Evolutionary conservation across 345 rosid genomes (phyloP), one percentile per base, ranked within the genome.

Genomic region (Eucalyptus erythrocorys): DNA sequence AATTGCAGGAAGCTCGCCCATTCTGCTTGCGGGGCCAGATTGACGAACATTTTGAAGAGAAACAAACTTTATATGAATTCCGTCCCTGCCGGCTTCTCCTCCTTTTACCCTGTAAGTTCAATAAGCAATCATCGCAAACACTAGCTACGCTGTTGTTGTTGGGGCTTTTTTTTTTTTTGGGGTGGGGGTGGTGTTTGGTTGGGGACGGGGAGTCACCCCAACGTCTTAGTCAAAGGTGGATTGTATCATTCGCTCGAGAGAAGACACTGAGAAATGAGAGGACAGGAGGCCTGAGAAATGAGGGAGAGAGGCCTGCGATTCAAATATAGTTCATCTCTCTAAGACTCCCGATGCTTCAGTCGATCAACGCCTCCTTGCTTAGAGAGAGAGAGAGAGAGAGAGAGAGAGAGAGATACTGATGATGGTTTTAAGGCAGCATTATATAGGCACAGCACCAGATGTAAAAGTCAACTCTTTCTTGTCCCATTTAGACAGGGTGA

Each of bases 301-400:
- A 90, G 91, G 91, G 91, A 90, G 91, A 92, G 93, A 92, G n/a
- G n/a, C n/a, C n/a, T n/a, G n/a, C n/a, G n/a, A 89, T 91, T 91
- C 88, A 91, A 82, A 32, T 87, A 90, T 80, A 88, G 88, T 32
- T 30, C 8, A 55, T 48, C 10, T 19, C 40, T 85, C 87, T 85
- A 85, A 21, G 19, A 21, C 59, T 49, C 61, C 6, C 34, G 80
- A 68, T 34, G 80, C 43, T 68, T 68, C 80, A 34, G 43, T 34
- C 43, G 43, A 68, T 68, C 24, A 68, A 16, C 80, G 26, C 43
- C 80, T 34, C 40, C 80, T 68, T 68, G 80, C 43, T 34, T 9
- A 68, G 34, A 59, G 15, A 27, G 32, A 59, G 64, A 51, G 55
- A 48, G 14, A 48, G 50, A 13, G 14, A 53, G 30, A 53, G 59